Conservation (phyloP, 2,329 filamentous ascomycete genomes). For the Akanthomyces lecanii region DNA sequence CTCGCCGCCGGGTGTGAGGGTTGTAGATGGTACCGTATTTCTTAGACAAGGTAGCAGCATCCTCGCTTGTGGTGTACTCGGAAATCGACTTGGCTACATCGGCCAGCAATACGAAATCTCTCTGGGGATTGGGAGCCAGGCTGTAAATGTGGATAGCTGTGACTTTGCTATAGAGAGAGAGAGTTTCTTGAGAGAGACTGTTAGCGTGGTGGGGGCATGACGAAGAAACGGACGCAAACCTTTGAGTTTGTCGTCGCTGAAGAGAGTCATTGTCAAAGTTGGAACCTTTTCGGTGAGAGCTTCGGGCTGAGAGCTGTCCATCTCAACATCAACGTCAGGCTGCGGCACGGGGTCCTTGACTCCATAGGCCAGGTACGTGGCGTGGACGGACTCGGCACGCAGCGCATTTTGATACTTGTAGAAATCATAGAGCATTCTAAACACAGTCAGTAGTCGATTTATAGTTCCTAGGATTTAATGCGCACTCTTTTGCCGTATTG, state of each 20-base stretch:
- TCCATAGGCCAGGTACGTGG: conserved; percentile 86
- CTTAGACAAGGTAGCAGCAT: conserved; percentile 54
- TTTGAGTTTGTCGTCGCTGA: conserved; percentile 67
- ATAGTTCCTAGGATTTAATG: conserved; percentile 7
- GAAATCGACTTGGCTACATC: conserved; percentile 63
- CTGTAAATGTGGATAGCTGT: conserved; percentile 85
- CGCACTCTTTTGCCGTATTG: conserved; percentile 84
- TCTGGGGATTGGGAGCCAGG: conserved; percentile 64
- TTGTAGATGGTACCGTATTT: conserved; percentile 74
- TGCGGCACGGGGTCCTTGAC: conserved; percentile 44
- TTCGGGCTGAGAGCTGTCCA: conserved; percentile 60
- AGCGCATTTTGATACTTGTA: conserved; percentile 72
- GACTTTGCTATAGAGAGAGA: conserved; percentile 67
- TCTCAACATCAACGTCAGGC: conserved; percentile 63
- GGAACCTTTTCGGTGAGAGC: conserved; percentile 47
- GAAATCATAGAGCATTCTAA: conserved; percentile 83
- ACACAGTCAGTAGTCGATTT: conserved; percentile 44
- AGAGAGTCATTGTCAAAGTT: conserved; percentile 60
- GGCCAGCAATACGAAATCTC: conserved; percentile 65
- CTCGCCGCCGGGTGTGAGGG: conserved; percentile 54
- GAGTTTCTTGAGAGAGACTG: conserved; percentile 30
- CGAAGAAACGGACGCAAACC: conserved; percentile 38
- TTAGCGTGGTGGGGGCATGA: background rate
- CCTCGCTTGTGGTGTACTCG: conserved; percentile 51
- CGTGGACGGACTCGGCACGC: conserved; percentile 71